A percentile compares a stretch with the other conserved stretches of the same genome.
phyloP scores from a whole-genome alignment of 2,329 filamentous ascomycete genomes.

The Endoconidiophora polonica region DNA sequence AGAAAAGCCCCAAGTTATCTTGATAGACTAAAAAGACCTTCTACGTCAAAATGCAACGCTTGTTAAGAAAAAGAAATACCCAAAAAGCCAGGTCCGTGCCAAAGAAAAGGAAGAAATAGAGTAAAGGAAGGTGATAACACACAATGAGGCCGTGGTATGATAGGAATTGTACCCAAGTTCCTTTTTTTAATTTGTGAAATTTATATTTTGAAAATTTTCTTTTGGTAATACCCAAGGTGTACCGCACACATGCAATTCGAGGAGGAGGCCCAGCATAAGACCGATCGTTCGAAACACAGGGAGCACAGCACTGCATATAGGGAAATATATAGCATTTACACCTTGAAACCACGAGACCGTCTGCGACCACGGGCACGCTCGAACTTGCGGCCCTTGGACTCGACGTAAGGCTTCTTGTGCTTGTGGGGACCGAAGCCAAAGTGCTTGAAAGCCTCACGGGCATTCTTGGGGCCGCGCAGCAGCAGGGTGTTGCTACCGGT shows the following conservation, averaged over 20 bases:
- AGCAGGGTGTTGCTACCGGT: constrained; percentile 95
- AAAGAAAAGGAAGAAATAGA: constrained; percentile 10
- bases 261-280: too few species aligned
- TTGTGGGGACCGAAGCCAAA: constrained; percentile 97
- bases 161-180: too few species aligned
- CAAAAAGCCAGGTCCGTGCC: constrained; percentile 12
- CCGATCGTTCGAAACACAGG: too few species aligned
- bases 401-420: constrained; percentile 96
- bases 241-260: not conserved
- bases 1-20: constrained; percentile 4
- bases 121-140: not conserved
- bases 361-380: constrained; percentile 97
- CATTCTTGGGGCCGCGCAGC: constrained; percentile 95
- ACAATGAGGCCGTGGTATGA: too few species aligned
- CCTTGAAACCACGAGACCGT: constrained; percentile 98
- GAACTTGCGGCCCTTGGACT: constrained; percentile 99
- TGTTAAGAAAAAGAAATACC: constrained; percentile 9
- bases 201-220: not conserved
- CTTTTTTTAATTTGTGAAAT: constrained; percentile 11
- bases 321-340: constrained; percentile 43
- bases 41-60: constrained; percentile 9
- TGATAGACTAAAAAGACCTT: not conserved
- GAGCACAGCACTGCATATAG: too few species aligned
- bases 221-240: constrained; percentile 6
- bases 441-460: constrained; percentile 96